Base-by-base conservation (phyloP, 441 rosid genomes). In the Arabidopsis hybrid region DNA sequence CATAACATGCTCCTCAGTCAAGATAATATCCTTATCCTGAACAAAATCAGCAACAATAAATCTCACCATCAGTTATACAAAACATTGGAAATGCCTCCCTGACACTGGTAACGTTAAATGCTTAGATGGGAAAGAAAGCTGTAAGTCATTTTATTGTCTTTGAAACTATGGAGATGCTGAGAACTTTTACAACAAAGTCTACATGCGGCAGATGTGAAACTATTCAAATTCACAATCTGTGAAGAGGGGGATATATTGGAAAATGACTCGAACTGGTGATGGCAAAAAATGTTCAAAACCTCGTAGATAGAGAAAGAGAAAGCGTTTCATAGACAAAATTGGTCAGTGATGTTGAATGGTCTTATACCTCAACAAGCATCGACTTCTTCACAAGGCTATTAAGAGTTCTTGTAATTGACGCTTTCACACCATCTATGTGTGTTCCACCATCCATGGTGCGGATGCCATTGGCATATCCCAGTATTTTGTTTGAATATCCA, bases 361-460 rank as follows among this genome's bases (percentile, higher is more conserved):
- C 39, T 0, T 43, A 45, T 29, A 91, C 83, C 91, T 93, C 84
- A 85, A 93, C 78, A 75, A 85, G 73, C 78, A 89, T 95, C 8
- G 92, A 91, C 80, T 91, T 93, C 82, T 90, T 93, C 70, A 87
- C 93, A 58, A 91, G 86, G 83, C 71, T 84, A 72, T 90, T 95
- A 67, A 95, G 85, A 72, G 93, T 88, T 84, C 99, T 89, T 36
- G 98, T 95, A 74, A 93, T 73, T 38, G 99, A 89, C 77, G 91
- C 85, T 85, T 90, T 95, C 67, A 89, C 82, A 78, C 99, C 99
- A 39, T 95, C 98, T 58, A 93, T 87, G 75, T 95, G 97, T 63
- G 95, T 95, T 46, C 97, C 96, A 73, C 97, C 99, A 85, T 95
- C 99, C 80, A 84, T 62, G 38, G 98, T 95, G 10, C 92, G 90